Evolutionary conservation across 140 eudicot species (phyloP).

Genomic region (Bidens hawaiensis): DNA sequence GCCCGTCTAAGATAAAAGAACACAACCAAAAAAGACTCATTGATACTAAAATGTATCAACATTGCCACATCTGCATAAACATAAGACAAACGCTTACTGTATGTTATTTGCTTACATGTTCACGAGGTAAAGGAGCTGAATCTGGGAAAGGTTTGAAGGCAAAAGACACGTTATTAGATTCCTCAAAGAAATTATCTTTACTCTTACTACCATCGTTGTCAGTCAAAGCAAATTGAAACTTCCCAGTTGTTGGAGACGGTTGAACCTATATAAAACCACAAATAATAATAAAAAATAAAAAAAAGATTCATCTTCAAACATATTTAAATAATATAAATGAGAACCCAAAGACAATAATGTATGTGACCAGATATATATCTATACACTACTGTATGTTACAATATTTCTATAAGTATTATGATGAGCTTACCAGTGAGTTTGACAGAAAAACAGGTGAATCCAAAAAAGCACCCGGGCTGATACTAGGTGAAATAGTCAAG

Average conservation of each 20-base stretch:
- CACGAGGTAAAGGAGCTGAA: slow-evolving; percentile 33
- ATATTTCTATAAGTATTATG: no score
- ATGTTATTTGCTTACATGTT: slow-evolving; percentile 43
- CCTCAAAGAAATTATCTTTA: slow-evolving; percentile 47
- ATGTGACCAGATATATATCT: no score
- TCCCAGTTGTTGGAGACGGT: slow-evolving; percentile 92
- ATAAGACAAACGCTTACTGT: not conserved
- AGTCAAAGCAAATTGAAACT: slow-evolving; percentile 44
- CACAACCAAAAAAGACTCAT: not conserved
- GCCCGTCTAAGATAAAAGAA: not conserved
- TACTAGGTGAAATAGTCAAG: slow-evolving; percentile 61
- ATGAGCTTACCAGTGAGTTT: slow-evolving; percentile 62
- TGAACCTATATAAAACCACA: no score
- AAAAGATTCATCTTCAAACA: not conserved
- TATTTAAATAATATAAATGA: not conserved
- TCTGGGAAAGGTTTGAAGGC: slow-evolving; percentile 60
- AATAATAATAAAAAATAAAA: no score
- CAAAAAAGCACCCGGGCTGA: slow-evolving; percentile 64
- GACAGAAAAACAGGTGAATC: slow-evolving; percentile 82
- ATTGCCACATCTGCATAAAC: not conserved
- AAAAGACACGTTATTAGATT: slow-evolving; percentile 42
- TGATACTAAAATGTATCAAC: not conserved
- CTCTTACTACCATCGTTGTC: slow-evolving; percentile 37
- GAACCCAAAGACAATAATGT: not conserved
- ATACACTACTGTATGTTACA: no score